Conservation (phyloP, 129 eudicot species). For the Centrapalus pauciflorus region DNA sequence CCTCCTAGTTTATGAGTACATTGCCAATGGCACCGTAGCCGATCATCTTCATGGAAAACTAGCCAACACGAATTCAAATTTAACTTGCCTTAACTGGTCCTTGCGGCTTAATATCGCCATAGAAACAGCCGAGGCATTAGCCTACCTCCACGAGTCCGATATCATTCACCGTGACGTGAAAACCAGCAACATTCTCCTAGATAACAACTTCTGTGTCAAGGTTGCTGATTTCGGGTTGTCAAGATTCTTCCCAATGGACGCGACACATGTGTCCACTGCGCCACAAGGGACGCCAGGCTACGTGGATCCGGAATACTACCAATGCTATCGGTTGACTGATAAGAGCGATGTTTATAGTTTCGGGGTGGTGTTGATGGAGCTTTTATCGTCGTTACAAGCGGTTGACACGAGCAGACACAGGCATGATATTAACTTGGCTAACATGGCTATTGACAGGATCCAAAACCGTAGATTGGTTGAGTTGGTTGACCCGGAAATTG, state of each 20-base stretch:
- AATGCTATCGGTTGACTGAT: conserved; percentile 63
- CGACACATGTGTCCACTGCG: conserved; percentile 82
- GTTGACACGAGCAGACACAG: conserved; percentile 68
- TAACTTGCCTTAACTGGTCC: conserved; percentile 41
- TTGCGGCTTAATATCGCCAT: conserved; percentile 60
- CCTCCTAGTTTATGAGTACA: conserved; percentile 72
- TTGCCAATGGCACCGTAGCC: conserved; percentile 81
- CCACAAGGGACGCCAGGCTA: conserved; percentile 97
- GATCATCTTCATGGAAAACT: conserved; percentile 79
- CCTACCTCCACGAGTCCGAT: conserved; percentile 56
- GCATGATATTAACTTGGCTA: conserved; percentile 73
- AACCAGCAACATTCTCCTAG: conserved; percentile 34
- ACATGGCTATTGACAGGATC: conserved; percentile 63
- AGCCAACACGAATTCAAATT: conserved; percentile 29
- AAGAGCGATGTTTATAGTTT: conserved; percentile 92
- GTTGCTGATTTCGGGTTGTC: conserved; percentile 43
- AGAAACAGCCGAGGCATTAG: conserved; percentile 77
- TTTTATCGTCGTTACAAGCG: conserved; percentile 64
- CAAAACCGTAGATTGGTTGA: conserved; percentile 52
- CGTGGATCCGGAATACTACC: conserved; percentile 90
- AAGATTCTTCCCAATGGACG: conserved; percentile 56
- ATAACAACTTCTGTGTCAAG: conserved; percentile 23
- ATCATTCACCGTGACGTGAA: conserved; percentile 41
- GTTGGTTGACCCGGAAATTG: conserved; percentile 56
- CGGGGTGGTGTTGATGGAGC: conserved; percentile 77